Evolutionary conservation across 2,329 filamentous ascomycete genomes (phyloP).

Genomic region (Penicillium crustosum): DNA sequence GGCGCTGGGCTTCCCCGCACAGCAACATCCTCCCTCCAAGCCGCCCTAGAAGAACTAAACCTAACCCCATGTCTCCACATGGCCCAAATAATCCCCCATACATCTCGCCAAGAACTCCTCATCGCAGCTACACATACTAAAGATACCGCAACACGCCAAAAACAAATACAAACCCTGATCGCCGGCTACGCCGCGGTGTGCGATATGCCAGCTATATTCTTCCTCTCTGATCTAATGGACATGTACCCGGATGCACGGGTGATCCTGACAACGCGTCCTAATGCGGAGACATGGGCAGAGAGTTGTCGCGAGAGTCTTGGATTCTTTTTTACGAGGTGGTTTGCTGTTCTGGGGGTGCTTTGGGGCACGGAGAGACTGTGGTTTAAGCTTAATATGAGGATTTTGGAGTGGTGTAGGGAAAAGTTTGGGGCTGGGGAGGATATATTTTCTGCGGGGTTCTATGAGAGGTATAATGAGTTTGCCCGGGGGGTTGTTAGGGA

Average conservation of each 20-base stretch:
- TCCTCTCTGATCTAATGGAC: constrained; percentile 10
- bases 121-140: constrained; percentile 2
- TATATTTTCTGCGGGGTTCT: background rate
- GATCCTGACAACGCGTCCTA: constrained; percentile 3
- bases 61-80: constrained; percentile 14
- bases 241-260: constrained; percentile 14
- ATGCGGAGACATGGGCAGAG: constrained; percentile 3
- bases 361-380: constrained; percentile 7
- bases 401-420: constrained; percentile 7
- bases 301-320: constrained; percentile 2
- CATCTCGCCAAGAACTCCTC: constrained; percentile 2
- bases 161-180: constrained; percentile 6
- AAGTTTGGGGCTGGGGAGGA: background rate
- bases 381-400: constrained; percentile 10
- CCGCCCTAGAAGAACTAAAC: constrained; percentile 13
- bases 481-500: background rate
- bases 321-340: constrained; percentile 3
- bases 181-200: constrained; percentile 8
- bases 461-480: constrained; percentile 6
- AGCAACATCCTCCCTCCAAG: constrained; percentile 16
- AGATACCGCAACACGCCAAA: constrained; percentile 3
- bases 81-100: constrained; percentile 12
- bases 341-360: constrained; percentile 1
- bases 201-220: constrained; percentile 12
- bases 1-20: constrained; percentile 14